Conservation (phyloP, 2,329 filamentous ascomycete species). For the Arthrobotrys pseudoclavata region DNA sequence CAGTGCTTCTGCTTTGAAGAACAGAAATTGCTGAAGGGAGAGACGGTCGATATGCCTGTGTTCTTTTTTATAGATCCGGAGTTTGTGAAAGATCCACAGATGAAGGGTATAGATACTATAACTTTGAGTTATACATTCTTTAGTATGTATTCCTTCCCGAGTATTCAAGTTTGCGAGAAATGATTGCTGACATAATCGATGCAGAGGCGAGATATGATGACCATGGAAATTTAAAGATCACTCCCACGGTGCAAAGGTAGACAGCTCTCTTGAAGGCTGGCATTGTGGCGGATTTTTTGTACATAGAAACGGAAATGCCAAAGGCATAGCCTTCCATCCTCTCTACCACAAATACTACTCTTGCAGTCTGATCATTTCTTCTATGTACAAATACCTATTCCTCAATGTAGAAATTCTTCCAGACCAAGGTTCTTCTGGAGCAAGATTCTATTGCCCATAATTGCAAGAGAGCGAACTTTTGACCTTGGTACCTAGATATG, state of each 20-base stretch:
- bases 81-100: slow-evolving; percentile 89
- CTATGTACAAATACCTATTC: no score
- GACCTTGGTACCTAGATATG: no score
- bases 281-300: slow-evolving; percentile 22
- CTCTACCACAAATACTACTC: neutral
- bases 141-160: slow-evolving; percentile 75
- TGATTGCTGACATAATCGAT: neutral
- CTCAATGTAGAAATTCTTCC: no score
- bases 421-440: no score
- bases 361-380: neutral
- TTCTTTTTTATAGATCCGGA: slow-evolving; percentile 99
- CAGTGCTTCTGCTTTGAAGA: slow-evolving; percentile 99
- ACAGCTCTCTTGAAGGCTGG: neutral
- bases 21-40: slow-evolving; percentile 91
- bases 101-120: slow-evolving; percentile 94
- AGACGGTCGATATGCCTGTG: slow-evolving; percentile 99
- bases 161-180: neutral
- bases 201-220: slow-evolving; percentile 87
- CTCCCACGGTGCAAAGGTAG: slow-evolving; percentile 55
- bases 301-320: slow-evolving; percentile 39
- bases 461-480: no score
- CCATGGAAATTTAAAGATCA: slow-evolving; percentile 70
- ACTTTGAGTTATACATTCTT: slow-evolving; percentile 98
- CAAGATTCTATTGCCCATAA: no score
- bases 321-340: slow-evolving; percentile 2